Percentiles rank a stretch among this genome's conserved stretches.
phyloP scores from a whole-genome alignment of 2,329 filamentous ascomycete species.

The Colletotrichum sp. region DNA sequence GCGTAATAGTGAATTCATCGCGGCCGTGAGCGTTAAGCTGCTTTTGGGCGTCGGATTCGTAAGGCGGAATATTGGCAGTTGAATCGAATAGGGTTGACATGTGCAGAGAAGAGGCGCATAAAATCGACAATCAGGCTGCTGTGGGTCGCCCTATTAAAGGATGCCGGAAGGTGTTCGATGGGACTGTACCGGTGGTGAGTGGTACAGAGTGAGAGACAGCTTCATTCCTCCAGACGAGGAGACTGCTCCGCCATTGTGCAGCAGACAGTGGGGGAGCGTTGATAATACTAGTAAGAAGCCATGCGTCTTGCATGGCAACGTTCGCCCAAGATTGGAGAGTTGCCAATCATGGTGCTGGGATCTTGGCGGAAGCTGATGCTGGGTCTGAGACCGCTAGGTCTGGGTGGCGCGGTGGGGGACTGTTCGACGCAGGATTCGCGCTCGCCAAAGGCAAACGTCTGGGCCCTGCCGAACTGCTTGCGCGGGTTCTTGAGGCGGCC shows the following conservation, averaged over 20 bases:
- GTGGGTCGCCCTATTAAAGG: constrained; percentile 22
- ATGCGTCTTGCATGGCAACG: constrained; percentile 63
- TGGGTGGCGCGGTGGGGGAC: constrained; percentile 60
- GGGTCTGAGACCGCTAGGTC: constrained; percentile 38
- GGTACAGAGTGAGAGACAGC: not conserved
- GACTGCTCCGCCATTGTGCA: constrained; percentile 27
- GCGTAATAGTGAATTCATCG: constrained; percentile 13
- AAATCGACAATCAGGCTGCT: constrained; percentile 23
- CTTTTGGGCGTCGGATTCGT: constrained; percentile 1
- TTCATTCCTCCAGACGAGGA: constrained; percentile 7
- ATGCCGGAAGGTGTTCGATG: not conserved
- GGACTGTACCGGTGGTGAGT: not conserved
- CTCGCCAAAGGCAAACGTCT: constrained; percentile 95
- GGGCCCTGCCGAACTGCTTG: constrained; percentile 83
- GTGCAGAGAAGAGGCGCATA: constrained; percentile 21
- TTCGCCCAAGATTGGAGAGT: constrained; percentile 52
- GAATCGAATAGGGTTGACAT: constrained; percentile 21
- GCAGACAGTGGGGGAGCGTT: constrained; percentile 26
- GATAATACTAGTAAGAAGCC: constrained; percentile 62
- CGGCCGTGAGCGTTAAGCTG: constrained; percentile 20
- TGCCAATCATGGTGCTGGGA: constrained; percentile 48
- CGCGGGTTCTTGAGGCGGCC: constrained; percentile 87
- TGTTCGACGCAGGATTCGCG: constrained; percentile 60
- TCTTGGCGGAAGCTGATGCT: constrained; percentile 38
- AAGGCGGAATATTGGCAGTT: constrained; percentile 17